A percentile compares a stretch with the other conserved stretches of the same genome.
phyloP scores from a whole-genome alignment of 257 asterid genomes.

The Rhazya stricta region DNA sequence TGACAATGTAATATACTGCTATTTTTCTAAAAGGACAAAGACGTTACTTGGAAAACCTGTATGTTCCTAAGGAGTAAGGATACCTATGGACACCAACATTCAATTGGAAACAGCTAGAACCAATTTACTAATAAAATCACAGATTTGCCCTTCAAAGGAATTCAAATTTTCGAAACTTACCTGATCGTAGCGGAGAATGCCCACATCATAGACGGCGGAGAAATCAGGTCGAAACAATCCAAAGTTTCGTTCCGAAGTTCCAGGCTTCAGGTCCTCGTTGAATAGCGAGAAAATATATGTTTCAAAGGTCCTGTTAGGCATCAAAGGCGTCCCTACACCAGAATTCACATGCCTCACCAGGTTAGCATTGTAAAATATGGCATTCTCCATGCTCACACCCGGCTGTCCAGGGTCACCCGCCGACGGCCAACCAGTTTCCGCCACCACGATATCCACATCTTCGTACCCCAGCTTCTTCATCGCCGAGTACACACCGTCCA shows the following conservation, averaged over 20 bases:
- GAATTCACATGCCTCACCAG: conserved; percentile 31
- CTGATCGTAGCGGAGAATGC: conserved; percentile 28
- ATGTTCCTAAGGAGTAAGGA: background rate
- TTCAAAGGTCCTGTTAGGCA: conserved; percentile 42
- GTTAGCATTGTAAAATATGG: conserved; percentile 34
- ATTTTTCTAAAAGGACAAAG: background rate
- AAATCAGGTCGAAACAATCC: conserved; percentile 48
- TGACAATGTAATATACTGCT: background rate
- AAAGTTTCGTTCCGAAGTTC: conserved; percentile 33
- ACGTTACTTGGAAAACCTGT: background rate
- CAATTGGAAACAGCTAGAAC: background rate
- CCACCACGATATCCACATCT: conserved; percentile 47
- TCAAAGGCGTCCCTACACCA: conserved; percentile 46
- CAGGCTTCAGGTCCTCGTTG: conserved; percentile 41
- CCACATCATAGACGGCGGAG: conserved; percentile 40
- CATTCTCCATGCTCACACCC: conserved; percentile 32
- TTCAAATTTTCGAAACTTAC: conserved; percentile 9
- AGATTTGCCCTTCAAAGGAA: background rate
- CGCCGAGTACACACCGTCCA: conserved; percentile 45
- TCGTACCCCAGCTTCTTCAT: conserved; percentile 46
- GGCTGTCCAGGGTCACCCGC: conserved; percentile 36
- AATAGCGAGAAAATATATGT: conserved; percentile 38
- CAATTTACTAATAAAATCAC: background rate
- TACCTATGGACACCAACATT: background rate
- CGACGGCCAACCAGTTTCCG: conserved; percentile 57